Evolutionary conservation across 2,329 filamentous ascomycete genomes (phyloP).

Genomic region (Sporothrix globosa): DNA sequence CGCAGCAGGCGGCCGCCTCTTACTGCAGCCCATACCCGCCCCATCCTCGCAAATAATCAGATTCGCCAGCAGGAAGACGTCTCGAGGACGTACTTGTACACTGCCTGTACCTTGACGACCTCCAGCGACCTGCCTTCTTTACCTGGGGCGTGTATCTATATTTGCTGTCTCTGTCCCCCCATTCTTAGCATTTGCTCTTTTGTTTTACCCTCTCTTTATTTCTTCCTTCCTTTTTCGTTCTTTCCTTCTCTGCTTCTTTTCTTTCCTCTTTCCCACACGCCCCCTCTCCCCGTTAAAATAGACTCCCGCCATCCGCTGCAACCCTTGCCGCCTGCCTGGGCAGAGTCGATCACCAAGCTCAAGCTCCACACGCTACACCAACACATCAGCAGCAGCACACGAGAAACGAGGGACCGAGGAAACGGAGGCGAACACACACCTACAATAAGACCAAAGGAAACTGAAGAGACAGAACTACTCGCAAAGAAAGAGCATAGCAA

Average conservation of each 20-base stretch:
- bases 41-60: slow-evolving; percentile 29
- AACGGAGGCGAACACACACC: slow-evolving; percentile 13
- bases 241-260: slow-evolving; percentile 4
- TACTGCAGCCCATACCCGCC: slow-evolving; percentile 32
- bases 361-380: slow-evolving; percentile 26
- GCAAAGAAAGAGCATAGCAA: neutral
- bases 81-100: slow-evolving; percentile 33
- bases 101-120: slow-evolving; percentile 22
- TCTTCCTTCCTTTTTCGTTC: neutral
- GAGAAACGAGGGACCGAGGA: slow-evolving; percentile 22
- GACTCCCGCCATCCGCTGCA: slow-evolving; percentile 29
- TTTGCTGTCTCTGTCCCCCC: neutral
- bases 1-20: slow-evolving; percentile 12
- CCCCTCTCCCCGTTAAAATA: slow-evolving; percentile 15
- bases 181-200: neutral
- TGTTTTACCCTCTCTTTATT: neutral
- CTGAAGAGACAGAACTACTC: neutral
- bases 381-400: slow-evolving; percentile 2
- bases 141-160: slow-evolving; percentile 23
- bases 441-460: slow-evolving; percentile 1
- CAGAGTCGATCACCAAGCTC: slow-evolving; percentile 28
- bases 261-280: slow-evolving; percentile 8
- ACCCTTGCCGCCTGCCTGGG: slow-evolving; percentile 33
- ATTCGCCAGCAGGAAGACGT: slow-evolving; percentile 21
- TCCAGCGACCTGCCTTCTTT: slow-evolving; percentile 19